phyloP scores from a whole-genome alignment of 306 rosid species.

The Quercus berberidifolia region DNA sequence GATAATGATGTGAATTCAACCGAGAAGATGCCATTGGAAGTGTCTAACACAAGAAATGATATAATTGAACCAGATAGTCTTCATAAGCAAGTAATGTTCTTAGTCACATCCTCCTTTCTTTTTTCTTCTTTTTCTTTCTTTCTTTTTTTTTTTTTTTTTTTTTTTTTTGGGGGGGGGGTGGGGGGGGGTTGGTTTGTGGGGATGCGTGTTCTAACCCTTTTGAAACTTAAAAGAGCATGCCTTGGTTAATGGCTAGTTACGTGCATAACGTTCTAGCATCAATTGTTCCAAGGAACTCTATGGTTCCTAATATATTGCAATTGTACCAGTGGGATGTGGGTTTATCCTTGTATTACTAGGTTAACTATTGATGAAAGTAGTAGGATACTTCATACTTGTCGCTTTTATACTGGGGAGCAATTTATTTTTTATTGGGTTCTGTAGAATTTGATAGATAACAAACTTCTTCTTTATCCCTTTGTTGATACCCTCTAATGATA shows the following conservation, averaged over 20 bases:
- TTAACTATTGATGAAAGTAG: background rate
- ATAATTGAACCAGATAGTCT: conserved; percentile 37
- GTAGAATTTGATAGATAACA: background rate
- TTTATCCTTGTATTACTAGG: background rate
- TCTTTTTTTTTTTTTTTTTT: background rate
- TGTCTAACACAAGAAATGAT: conserved; percentile 26
- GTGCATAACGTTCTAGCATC: conserved; percentile 7
- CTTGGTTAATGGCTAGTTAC: background rate
- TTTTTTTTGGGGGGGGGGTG: too few species aligned
- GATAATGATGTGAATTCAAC: conserved; percentile 36
- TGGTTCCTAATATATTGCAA: background rate
- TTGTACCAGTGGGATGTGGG: background rate
- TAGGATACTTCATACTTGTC: background rate
- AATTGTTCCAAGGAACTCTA: background rate
- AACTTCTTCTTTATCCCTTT: background rate
- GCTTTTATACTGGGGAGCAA: background rate
- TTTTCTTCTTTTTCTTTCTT: background rate
- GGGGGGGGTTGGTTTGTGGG: too few species aligned
- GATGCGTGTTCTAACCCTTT: background rate
- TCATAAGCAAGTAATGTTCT: conserved; percentile 37
- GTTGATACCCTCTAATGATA: background rate
- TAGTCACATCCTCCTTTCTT: conserved; percentile 3
- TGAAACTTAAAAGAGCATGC: conserved; percentile 2
- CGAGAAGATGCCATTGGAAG: conserved; percentile 31
- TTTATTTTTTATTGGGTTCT: background rate